A percentile compares a stretch with the other conserved stretches of the same genome.
phyloP scores from a whole-genome alignment of 1,284 basidiomycete genomes.

The Leccinum pachyderme region DNA sequence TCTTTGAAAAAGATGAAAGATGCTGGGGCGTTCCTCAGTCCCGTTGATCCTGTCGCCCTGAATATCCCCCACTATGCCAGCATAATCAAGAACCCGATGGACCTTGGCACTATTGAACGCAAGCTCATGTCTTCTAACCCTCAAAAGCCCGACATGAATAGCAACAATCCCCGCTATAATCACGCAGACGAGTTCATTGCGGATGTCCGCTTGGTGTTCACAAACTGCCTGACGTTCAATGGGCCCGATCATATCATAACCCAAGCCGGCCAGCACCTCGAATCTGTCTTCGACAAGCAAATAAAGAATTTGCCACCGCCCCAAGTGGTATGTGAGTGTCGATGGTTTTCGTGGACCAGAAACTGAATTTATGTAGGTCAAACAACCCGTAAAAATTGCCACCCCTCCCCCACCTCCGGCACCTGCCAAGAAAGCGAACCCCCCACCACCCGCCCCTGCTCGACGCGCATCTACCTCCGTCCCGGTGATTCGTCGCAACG shows the following conservation, averaged over 20 bases:
- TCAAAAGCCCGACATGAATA: constrained; percentile 67
- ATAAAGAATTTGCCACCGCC: constrained; percentile 80
- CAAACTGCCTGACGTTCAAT: constrained; percentile 91
- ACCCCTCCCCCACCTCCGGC: constrained; percentile 38
- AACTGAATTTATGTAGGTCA: constrained; percentile 37
- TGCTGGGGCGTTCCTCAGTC: constrained; percentile 76
- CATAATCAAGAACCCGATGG: constrained; percentile 92
- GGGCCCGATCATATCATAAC: constrained; percentile 85
- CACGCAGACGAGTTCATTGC: constrained; percentile 75
- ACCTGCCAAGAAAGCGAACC: constrained; percentile 46
- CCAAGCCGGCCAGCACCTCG: constrained; percentile 76
- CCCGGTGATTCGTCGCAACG: constrained; percentile 74
- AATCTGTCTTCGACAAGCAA: constrained; percentile 86
- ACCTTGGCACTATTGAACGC: constrained; percentile 90
- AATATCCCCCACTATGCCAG: constrained; percentile 90
- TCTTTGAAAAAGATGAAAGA: constrained; percentile 88
- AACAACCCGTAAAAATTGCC: constrained; percentile 56
- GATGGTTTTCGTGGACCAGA: constrained; percentile 13
- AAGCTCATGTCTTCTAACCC: constrained; percentile 82
- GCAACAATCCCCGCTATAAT: constrained; percentile 69
- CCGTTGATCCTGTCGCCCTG: constrained; percentile 89
- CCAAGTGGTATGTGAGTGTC: constrained; percentile 59
- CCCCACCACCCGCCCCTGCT: constrained; percentile 31
- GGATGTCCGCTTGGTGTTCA: constrained; percentile 86
- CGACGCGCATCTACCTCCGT: constrained; percentile 76